phyloP scores from a whole-genome alignment of 768 basidiomycete species.

The Tylopilus sp. region DNA sequence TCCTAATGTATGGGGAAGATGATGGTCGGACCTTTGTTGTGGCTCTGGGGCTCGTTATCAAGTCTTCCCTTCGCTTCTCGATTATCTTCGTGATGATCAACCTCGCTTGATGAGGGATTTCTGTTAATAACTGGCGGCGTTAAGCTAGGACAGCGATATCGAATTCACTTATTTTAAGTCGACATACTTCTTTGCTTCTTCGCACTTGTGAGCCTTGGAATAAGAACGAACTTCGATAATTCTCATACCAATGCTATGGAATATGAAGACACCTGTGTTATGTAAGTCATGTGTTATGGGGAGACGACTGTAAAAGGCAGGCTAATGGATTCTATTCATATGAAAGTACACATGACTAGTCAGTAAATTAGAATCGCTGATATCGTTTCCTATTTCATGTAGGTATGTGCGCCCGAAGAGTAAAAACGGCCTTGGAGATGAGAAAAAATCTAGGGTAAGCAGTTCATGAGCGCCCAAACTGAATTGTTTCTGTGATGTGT shows the following conservation, averaged over 20 bases:
- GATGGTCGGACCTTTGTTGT: neutral
- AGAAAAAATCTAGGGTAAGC: constrained; percentile 67
- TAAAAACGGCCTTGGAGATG: constrained; percentile 73
- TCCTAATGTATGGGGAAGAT: neutral
- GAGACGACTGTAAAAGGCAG: neutral
- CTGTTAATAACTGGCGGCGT: constrained; percentile 78
- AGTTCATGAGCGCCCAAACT: constrained; percentile 36
- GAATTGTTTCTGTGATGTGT: constrained; percentile 9
- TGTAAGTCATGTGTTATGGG: neutral
- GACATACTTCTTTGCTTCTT: constrained; percentile 6
- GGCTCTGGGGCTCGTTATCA: neutral
- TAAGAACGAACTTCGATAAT: no score
- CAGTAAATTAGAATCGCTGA: constrained; percentile 90
- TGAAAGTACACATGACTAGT: constrained; percentile 88
- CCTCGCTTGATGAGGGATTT: constrained; percentile 91
- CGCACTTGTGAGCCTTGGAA: neutral
- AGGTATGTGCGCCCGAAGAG: constrained; percentile 92
- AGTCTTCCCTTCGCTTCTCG: constrained; percentile 16
- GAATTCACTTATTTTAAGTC: constrained; percentile 75
- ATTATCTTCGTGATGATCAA: constrained; percentile 99
- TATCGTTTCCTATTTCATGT: constrained; percentile 91
- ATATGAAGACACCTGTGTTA: neutral
- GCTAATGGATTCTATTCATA: constrained; percentile 37
- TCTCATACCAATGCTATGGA: neutral
- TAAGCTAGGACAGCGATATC: constrained; percentile 97